Evolutionary conservation across 108 stramenopile genomes (phyloP), one percentile per base, ranked within the genome.

Genomic region (Discostella pseudostelligera): DNA sequence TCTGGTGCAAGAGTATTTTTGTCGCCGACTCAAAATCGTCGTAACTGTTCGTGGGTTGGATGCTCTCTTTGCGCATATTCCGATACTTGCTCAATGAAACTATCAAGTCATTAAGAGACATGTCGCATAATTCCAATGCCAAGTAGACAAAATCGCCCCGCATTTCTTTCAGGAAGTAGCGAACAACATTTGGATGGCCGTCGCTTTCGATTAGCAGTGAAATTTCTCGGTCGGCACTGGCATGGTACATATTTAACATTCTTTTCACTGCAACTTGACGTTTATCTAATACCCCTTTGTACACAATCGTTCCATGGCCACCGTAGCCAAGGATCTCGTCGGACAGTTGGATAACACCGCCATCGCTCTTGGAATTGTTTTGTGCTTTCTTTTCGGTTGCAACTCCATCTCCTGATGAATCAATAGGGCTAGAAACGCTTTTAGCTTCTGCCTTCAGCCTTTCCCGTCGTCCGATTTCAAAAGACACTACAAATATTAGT

Each of bases 291-390:
- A 76, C 54, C 8, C 97, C 97, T 73, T 86, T 84, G 69, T 93
- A 97, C 1, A 98, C 96, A 12, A 97, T 94, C 8, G 97, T 98
- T n/a, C 97, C 97, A 67, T 96, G 95, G 6, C 93, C 91, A 0
- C 97, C 97, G 72, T 87, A 95, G 8, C 97, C 97, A 8, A 98
- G 79, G 35, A 94, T 83, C 37, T 81, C 83, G 21, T 95, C 91
- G 8, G 91, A 86, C n/a, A 98, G 89, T 56, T 86, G 82, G n/a
- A 95, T 95, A 25, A 87, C 76, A 35, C 76, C 75, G 44, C 68
- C 78, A 29, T 79, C 70, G 16, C 39, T 65, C 24, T 57, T 63
- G 24, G n/a, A 44, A 39, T 22, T 70, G 9, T 51, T 65, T 39
- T 59, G 42, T 22, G 68, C 16, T 8, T 61, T 48, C 10, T 53